Evolutionary conservation across 495 filamentous ascomycete genomes (phyloP).

Genomic region (Glutinoglossum americanum): DNA sequence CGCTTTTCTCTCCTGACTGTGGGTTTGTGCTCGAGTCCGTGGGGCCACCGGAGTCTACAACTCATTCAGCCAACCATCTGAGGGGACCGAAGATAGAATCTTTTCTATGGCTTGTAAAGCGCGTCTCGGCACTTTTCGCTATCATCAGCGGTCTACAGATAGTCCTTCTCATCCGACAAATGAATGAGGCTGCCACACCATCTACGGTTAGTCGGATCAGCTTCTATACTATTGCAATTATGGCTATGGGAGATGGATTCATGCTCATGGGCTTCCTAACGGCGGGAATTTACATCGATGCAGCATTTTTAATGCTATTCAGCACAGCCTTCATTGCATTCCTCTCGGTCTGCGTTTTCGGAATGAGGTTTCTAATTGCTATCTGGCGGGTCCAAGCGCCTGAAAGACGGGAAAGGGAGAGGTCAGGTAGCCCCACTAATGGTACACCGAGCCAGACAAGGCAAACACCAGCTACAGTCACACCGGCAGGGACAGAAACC

Average conservation of each 20-base stretch:
- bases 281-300: constrained; percentile 37
- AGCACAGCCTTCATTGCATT: constrained; percentile 50
- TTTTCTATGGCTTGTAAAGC: constrained; percentile 40
- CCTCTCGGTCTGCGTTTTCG: constrained; percentile 48
- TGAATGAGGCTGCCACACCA: constrained; percentile 84
- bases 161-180: constrained; percentile 54
- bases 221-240: constrained; percentile 65
- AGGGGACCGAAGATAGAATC: constrained; percentile 60
- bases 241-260: constrained; percentile 72
- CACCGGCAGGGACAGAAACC: constrained; percentile 20
- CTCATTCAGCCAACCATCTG: constrained; percentile 43
- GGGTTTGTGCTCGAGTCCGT: constrained; percentile 79
- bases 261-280: constrained; percentile 38
- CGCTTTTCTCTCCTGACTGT: constrained; percentile 87
- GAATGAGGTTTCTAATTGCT: constrained; percentile 68
- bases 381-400: constrained; percentile 77
- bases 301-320: constrained; percentile 46
- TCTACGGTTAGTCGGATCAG: constrained; percentile 81
- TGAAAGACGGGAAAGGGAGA: constrained; percentile 40
- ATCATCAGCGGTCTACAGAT: constrained; percentile 46
- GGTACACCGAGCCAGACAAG: neutral
- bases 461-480: constrained; percentile 5
- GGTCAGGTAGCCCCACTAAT: constrained; percentile 14
- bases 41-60: constrained; percentile 48
- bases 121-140: constrained; percentile 44